phyloP scores from a whole-genome alignment of 2,329 filamentous ascomycete species.

The Fusarium sp. region DNA sequence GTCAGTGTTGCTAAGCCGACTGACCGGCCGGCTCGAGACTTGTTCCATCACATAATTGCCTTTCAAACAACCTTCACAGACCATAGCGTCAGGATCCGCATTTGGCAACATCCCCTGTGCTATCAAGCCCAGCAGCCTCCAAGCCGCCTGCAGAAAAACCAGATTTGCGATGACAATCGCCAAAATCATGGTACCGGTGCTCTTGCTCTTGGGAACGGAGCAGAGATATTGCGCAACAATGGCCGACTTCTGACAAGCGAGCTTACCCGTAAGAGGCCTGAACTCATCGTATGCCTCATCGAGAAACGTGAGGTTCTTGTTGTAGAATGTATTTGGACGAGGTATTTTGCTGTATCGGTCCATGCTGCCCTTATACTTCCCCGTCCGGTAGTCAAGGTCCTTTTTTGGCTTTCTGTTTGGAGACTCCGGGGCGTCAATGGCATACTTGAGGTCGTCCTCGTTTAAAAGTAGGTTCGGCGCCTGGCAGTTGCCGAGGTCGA shows the following conservation, averaged over 20 bases:
- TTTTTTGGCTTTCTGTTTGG: conserved; percentile 6
- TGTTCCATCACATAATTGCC: neutral
- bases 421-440: conserved; percentile 17
- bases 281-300: conserved; percentile 19
- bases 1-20: neutral
- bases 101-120: conserved; percentile 12
- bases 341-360: conserved; percentile 11
- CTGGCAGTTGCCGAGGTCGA: conserved; percentile 18
- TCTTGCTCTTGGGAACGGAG: conserved; percentile 24
- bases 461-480: conserved; percentile 1
- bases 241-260: neutral
- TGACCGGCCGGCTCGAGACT: neutral
- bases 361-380: neutral
- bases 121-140: conserved; percentile 16
- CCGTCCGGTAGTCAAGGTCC: neutral
- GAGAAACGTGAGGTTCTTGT: neutral
- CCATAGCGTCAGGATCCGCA: neutral
- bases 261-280: neutral
- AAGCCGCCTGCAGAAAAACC: conserved; percentile 30
- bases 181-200: conserved; percentile 14
- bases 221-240: conserved; percentile 29
- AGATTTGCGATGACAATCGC: conserved; percentile 25
- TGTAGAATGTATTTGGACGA: neutral
- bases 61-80: conserved; percentile 7
- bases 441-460: conserved; percentile 16